phyloP scores from a whole-genome alignment of 768 basidiomycete genomes.

The Mycena pura region DNA sequence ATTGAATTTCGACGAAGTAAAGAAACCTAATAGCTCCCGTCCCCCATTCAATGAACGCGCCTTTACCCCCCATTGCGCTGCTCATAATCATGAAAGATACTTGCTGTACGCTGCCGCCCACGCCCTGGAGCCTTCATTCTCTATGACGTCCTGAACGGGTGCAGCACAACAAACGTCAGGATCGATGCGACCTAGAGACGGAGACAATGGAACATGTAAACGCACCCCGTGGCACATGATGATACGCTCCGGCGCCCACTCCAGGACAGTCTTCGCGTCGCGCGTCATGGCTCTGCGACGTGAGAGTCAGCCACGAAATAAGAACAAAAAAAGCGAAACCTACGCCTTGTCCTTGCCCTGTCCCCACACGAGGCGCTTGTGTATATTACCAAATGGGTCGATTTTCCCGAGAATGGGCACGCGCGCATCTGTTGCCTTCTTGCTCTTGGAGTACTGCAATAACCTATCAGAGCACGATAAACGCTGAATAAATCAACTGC shows the following conservation, averaged over 20 bases:
- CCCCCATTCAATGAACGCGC: no score
- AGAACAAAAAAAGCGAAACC: constrained; percentile 18
- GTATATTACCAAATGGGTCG: constrained; percentile 45
- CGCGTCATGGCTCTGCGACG: constrained; percentile 58
- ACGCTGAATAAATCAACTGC: background rate
- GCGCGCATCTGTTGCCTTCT: constrained; percentile 28
- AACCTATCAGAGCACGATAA: constrained; percentile 49
- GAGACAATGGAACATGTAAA: background rate
- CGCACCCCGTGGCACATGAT: constrained; percentile 72
- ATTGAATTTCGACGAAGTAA: no score
- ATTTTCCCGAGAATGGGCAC: constrained; percentile 36
- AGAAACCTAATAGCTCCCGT: no score
- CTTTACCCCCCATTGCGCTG: no score
- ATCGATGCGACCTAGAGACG: constrained; percentile 49
- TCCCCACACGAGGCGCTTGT: constrained; percentile 41
- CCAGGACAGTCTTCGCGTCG: constrained; percentile 67
- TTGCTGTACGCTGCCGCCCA: constrained; percentile 40
- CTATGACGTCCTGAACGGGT: constrained; percentile 60
- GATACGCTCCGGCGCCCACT: constrained; percentile 78
- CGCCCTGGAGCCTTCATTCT: constrained; percentile 51
- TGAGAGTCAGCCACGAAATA: background rate
- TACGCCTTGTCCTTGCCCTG: constrained; percentile 47
- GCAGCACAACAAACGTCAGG: no score
- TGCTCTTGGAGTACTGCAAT: constrained; percentile 49
- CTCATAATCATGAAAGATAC: constrained; percentile 20